Conservation (phyloP, 768 basidiomycete genomes). For the Suillus subaureus region DNA sequence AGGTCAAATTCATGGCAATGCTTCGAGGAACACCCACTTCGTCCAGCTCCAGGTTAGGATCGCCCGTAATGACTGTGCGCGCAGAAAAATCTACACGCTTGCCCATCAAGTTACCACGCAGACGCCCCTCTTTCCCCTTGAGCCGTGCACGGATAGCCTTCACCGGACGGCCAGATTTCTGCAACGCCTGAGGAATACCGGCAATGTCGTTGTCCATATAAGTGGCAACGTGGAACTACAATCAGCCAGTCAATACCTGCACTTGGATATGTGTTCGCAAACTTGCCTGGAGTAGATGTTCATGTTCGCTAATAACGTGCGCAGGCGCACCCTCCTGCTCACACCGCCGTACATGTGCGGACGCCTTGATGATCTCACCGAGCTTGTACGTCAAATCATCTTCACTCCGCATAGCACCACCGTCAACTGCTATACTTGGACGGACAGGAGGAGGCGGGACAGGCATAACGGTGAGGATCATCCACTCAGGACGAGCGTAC, state of each 20-base stretch:
- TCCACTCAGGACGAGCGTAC: conserved; percentile 98
- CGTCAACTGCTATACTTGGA: conserved; percentile 96
- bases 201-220: conserved; percentile 99
- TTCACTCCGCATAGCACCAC: conserved; percentile 94
- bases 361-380: conserved; percentile 95
- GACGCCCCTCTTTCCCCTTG: conserved; percentile 98
- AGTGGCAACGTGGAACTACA: conserved; percentile 95
- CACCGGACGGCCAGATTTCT: conserved; percentile 96
- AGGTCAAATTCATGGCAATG: conserved; percentile 98
- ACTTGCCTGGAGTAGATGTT: conserved; percentile 89
- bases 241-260: not conserved
- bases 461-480: conserved; percentile 97
- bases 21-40: conserved; percentile 95
- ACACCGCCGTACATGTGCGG: conserved; percentile 86
- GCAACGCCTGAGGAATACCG: conserved; percentile 94
- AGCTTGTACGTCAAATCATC: conserved; percentile 99
- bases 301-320: conserved; percentile 93
- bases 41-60: conserved; percentile 94
- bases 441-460: conserved; percentile 98
- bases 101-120: conserved; percentile 98
- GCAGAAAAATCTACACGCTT: conserved; percentile 99
- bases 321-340: conserved; percentile 97
- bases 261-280: not conserved
- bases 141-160: conserved; percentile 98
- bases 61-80: conserved; percentile 98